These are phyloP conservation scores for Debaryomyces udenii DNA, from an alignment of 1,139 yeast species.

Conservation along the genomic window DNA sequence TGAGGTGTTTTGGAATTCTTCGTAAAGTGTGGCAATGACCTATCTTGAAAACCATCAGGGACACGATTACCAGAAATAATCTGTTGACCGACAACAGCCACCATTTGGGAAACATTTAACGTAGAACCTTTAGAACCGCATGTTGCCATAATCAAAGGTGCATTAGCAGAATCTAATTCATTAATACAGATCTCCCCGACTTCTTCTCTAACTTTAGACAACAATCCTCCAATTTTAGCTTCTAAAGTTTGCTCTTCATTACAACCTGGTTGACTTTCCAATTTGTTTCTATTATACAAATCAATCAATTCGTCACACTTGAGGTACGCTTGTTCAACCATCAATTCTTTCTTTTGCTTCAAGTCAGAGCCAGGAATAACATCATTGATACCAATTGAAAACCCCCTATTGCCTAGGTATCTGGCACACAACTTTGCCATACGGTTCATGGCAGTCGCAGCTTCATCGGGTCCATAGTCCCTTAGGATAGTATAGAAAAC, in stretches of 20 bases:
- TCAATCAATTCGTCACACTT: slow-evolving; percentile 92
- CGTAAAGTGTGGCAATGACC: slow-evolving; percentile 95
- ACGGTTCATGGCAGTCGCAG: slow-evolving; percentile 95
- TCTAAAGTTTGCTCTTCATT: slow-evolving; percentile 97
- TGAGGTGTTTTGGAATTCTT: slow-evolving; percentile 97
- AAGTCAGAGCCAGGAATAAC: slow-evolving; percentile 90
- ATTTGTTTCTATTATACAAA: slow-evolving; percentile 76
- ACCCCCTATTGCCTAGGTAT: slow-evolving; percentile 91
- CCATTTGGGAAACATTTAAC: slow-evolving; percentile 98
- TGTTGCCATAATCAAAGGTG: slow-evolving; percentile 98
- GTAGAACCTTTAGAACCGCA: slow-evolving; percentile 99
- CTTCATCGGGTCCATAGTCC: slow-evolving; percentile 95
- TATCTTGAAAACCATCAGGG: slow-evolving; percentile 98
- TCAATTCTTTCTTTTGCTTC: slow-evolving; percentile 75
- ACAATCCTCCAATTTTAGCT: slow-evolving; percentile 93
- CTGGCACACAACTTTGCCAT: slow-evolving; percentile 98
- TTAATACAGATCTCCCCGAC: slow-evolving; percentile 97
- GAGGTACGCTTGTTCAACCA: slow-evolving; percentile 89
- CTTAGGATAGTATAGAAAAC: slow-evolving; percentile 92
- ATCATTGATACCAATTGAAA: slow-evolving; percentile 95
- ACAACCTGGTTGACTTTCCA: slow-evolving; percentile 99
- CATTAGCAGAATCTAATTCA: slow-evolving; percentile 87
- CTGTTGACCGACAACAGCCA: slow-evolving; percentile 99
- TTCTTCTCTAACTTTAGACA: slow-evolving; percentile 97
- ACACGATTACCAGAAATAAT: slow-evolving; percentile 98